Evolutionary conservation across 2,329 filamentous ascomycete genomes (phyloP), one percentile per base, ranked within the genome.

Genomic region (Colletotrichum lindemuthianum): DNA sequence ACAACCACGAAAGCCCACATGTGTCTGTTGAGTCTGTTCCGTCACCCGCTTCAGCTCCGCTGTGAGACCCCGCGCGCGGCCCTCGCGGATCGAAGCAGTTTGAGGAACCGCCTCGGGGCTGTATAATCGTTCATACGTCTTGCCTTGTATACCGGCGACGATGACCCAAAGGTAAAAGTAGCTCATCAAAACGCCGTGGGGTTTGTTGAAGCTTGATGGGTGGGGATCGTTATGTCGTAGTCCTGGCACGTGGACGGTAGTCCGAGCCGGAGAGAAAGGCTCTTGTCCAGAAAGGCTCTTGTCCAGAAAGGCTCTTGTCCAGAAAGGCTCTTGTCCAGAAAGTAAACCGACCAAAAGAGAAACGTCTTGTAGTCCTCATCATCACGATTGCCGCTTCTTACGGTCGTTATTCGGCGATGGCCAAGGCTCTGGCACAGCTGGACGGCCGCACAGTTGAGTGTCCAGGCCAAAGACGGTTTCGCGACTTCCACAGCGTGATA

Each of bases 271-370:
- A 89, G 77, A 0, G 84, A 84, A 15, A 88, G 74, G 15, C 80
- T 80, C 63, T 85, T 87, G 65, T 88, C 83, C 13, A 88, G 74
- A 50, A 83, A 80, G 67, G n/a, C n/a, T n/a, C n/a, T n/a, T n/a
- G n/a, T n/a, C n/a, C n/a, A n/a, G n/a, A n/a, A n/a, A n/a, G n/a
- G n/a, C n/a, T n/a, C n/a, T n/a, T n/a, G n/a, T n/a, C n/a, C n/a
- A 0, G 84, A 84, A 15, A 88, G 74, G 15, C 80, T 80, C 63
- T 85, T 87, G 65, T 88, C 83, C 13, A 88, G 74, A 50, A 83
- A 80, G 67, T 88, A 89, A 0, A 84, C 74, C 41, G 76, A 79
- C 87, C 86, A 89, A 69, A 89, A 89, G 8, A 88, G 70, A 2
- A 78, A 68, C 2, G 72, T 75, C 68, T 78, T 78, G 70, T 73